A percentile compares a stretch with the other conserved stretches of the same genome.
phyloP scores from a whole-genome alignment of 768 basidiomycete species.

The Mycena vulgaris region DNA sequence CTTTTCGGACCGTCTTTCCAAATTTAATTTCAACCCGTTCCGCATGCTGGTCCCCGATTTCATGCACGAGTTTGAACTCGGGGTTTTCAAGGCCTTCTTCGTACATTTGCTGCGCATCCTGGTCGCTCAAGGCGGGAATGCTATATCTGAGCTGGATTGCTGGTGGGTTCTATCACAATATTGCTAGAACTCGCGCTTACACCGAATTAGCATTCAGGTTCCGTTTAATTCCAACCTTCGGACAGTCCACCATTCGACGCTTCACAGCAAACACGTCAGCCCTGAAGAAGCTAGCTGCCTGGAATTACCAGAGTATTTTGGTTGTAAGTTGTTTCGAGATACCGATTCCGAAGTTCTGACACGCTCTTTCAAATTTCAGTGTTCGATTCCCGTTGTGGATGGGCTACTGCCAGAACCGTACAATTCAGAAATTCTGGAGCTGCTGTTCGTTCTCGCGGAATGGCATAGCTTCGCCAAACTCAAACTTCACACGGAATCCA shows the following conservation, averaged over 20 bases:
- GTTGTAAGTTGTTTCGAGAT: no score
- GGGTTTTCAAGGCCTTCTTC: conserved; percentile 41
- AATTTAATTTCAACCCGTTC: conserved; percentile 33
- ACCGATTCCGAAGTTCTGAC: no score
- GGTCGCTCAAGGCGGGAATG: background rate
- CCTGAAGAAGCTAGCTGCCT: conserved; percentile 41
- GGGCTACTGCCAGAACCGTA: background rate
- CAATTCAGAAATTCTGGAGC: conserved; percentile 5
- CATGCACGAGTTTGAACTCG: conserved; percentile 44
- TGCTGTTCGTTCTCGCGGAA: background rate
- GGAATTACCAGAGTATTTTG: conserved; percentile 47
- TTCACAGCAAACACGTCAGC: conserved; percentile 43
- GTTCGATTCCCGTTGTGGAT: conserved; percentile 51
- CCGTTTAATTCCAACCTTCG: conserved; percentile 25
- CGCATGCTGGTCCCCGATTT: conserved; percentile 40
- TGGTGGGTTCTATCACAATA: no score
- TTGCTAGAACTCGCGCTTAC: no score
- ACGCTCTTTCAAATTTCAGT: no score
- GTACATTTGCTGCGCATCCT: conserved; percentile 34
- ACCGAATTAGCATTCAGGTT: no score
- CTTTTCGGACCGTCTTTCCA: conserved; percentile 35
- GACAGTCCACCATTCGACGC: conserved; percentile 35
- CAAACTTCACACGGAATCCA: background rate
- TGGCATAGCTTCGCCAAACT: conserved; percentile 21
- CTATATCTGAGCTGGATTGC: background rate